Evolutionary conservation across 2,329 filamentous ascomycete genomes (phyloP).

Genomic region (Diaporthe nobilis): DNA sequence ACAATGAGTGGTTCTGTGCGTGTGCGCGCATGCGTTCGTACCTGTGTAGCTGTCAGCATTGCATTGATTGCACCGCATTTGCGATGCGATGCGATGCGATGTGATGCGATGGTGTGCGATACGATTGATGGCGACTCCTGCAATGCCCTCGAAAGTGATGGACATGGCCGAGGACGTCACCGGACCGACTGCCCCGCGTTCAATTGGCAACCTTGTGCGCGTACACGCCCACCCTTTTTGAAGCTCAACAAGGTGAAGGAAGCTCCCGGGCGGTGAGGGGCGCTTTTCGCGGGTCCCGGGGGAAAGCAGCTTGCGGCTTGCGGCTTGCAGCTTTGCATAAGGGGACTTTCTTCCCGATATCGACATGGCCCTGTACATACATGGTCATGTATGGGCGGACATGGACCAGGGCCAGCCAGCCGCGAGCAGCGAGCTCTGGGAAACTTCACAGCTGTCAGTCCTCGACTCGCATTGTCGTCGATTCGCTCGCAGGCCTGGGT

Average conservation of each 20-base stretch:
- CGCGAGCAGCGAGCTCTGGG: not conserved
- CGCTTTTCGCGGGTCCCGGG: constrained; percentile 35
- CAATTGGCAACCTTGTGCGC: constrained; percentile 22
- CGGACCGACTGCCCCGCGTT: constrained; percentile 26
- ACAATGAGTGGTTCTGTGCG: constrained; percentile 8
- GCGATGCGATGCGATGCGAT: not conserved
- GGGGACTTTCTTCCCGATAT: constrained; percentile 6
- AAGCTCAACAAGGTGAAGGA: constrained; percentile 2
- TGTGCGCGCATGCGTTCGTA: not conserved
- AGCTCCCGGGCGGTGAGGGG: constrained; percentile 34
- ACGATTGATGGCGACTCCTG: not conserved
- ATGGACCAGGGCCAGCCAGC: constrained; percentile 15
- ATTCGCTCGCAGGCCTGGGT: constrained; percentile 2
- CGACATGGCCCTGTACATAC: constrained; percentile 15
- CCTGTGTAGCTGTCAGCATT: constrained; percentile 17
- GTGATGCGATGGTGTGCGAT: not conserved
- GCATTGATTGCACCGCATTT: constrained; percentile 16
- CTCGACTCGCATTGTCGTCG: constrained; percentile 16
- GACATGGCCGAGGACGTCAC: constrained; percentile 12
- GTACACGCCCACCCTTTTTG: not conserved
- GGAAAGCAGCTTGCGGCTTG: not conserved
- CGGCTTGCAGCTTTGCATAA: constrained; percentile 22
- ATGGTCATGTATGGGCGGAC: not conserved
- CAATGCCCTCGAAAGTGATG: not conserved
- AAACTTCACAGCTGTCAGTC: not conserved